These are phyloP conservation scores for Epichloe hybrida DNA, from an alignment of 2,329 filamentous ascomycete genomes.

Conservation along the genomic window DNA sequence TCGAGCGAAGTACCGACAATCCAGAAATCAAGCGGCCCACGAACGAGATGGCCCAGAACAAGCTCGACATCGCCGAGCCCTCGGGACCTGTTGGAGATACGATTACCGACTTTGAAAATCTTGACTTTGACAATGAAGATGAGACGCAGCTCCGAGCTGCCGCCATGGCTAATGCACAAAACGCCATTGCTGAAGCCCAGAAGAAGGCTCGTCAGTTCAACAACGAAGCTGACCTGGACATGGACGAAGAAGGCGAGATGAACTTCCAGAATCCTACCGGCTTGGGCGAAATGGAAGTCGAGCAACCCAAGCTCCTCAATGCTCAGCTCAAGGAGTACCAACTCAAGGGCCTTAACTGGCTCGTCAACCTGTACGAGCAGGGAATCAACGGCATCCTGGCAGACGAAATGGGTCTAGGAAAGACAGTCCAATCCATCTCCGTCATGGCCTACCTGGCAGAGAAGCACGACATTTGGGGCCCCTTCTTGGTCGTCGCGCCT, in stretches of 20 bases:
- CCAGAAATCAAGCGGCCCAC: slow-evolving; percentile 50
- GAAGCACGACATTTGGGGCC: slow-evolving; percentile 95
- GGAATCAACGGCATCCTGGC: slow-evolving; percentile 98
- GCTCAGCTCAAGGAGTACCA: slow-evolving; percentile 97
- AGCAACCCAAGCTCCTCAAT: slow-evolving; percentile 85
- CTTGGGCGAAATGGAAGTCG: slow-evolving; percentile 83
- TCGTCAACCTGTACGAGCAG: slow-evolving; percentile 97
- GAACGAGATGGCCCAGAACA: slow-evolving; percentile 25
- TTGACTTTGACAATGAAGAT: slow-evolving; percentile 92
- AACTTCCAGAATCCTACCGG: slow-evolving; percentile 99
- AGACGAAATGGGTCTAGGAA: slow-evolving; percentile 98
- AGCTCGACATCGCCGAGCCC: slow-evolving; percentile 37
- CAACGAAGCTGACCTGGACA: slow-evolving; percentile 46
- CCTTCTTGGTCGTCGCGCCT: slow-evolving; percentile 90
- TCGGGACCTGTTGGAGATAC: slow-evolving; percentile 46
- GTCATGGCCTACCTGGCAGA: slow-evolving; percentile 98
- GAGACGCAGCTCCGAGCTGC: slow-evolving; percentile 69
- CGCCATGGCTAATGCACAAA: slow-evolving; percentile 90
- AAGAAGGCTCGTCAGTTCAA: slow-evolving; percentile 90
- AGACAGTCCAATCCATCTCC: slow-evolving; percentile 96
- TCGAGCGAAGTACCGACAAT: slow-evolving; percentile 80
- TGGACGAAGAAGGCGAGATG: slow-evolving; percentile 91
- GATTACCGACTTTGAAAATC: slow-evolving; percentile 85
- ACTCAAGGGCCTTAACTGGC: slow-evolving; percentile 97
- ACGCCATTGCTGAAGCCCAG: slow-evolving; percentile 87